Evolutionary conservation across 2,329 filamentous ascomycete species (phyloP).

Genomic region (Aureobasidium uvarum): DNA sequence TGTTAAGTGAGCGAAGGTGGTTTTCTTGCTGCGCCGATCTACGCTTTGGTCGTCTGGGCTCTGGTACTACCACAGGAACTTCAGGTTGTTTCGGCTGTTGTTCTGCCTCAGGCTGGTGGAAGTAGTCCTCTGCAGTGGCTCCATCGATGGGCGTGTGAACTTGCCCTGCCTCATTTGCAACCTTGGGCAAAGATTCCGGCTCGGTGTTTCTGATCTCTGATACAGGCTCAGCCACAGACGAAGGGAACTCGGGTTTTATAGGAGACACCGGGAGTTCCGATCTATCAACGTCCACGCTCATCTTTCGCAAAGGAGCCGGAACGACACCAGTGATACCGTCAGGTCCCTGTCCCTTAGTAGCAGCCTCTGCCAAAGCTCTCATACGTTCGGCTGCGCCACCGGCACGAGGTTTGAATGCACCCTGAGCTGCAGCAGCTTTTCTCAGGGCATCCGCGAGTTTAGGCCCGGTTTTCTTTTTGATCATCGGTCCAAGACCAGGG

Average conservation of each 20-base stretch:
- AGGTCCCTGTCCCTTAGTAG: conserved; percentile 60
- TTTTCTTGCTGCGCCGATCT: conserved; percentile 72
- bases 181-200: conserved; percentile 27
- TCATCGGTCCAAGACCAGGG: conserved; percentile 88
- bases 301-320: conserved; percentile 61
- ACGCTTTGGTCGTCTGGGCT: conserved; percentile 45
- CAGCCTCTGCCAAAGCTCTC: conserved; percentile 53
- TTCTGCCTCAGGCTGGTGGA: conserved; percentile 34
- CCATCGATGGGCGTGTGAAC: neutral
- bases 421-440: conserved; percentile 73
- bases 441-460: conserved; percentile 72
- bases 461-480: conserved; percentile 72
- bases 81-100: conserved; percentile 34
- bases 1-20: conserved; percentile 72
- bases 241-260: conserved; percentile 10
- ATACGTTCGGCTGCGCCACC: conserved; percentile 79
- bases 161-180: neutral
- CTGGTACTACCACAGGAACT: conserved; percentile 31
- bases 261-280: conserved; percentile 7
- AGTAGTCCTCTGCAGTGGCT: neutral
- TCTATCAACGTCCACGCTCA: conserved; percentile 25
- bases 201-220: conserved; percentile 56
- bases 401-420: conserved; percentile 78
- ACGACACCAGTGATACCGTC: conserved; percentile 90
- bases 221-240: conserved; percentile 44